Conservation (phyloP, 2,329 filamentous ascomycete species). For the Trichophyton schoenleinii region DNA sequence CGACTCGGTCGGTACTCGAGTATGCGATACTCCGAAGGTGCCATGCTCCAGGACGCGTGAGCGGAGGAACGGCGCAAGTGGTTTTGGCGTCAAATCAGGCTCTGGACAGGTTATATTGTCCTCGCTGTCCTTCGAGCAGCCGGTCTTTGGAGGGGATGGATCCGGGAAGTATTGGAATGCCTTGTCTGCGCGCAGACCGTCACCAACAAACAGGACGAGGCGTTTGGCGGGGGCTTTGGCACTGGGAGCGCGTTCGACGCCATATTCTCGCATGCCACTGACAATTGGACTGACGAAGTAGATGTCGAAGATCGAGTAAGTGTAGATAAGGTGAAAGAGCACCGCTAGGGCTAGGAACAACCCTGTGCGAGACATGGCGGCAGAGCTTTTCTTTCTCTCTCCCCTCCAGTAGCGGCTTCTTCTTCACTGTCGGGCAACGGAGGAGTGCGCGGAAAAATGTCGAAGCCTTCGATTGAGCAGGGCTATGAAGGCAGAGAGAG, state of each 20-base stretch:
- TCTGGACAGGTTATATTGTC: slow-evolving; percentile 42
- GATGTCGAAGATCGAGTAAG: slow-evolving; percentile 93
- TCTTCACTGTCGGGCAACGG: background rate
- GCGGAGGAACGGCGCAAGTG: slow-evolving; percentile 80
- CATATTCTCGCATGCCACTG: slow-evolving; percentile 78
- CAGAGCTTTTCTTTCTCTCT: background rate
- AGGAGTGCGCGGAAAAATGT: background rate
- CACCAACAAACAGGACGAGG: slow-evolving; percentile 90
- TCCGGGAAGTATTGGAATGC: slow-evolving; percentile 89
- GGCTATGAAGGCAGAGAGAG: background rate
- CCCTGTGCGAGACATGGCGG: slow-evolving; percentile 1
- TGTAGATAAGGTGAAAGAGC: slow-evolving; percentile 85
- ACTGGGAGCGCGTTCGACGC: slow-evolving; percentile 48
- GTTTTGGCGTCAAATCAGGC: slow-evolving; percentile 57
- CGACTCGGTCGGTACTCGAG: slow-evolving; percentile 90
- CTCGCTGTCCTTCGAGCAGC: slow-evolving; percentile 15
- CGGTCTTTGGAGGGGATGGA: slow-evolving; percentile 48
- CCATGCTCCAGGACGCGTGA: slow-evolving; percentile 78
- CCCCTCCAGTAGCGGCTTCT: background rate
- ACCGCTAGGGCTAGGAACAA: slow-evolving; percentile 77
- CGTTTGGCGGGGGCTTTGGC: slow-evolving; percentile 70
- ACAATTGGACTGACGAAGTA: slow-evolving; percentile 98
- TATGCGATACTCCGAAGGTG: slow-evolving; percentile 95
- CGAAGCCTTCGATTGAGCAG: background rate
- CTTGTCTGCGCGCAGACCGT: slow-evolving; percentile 93